phyloP scores from a whole-genome alignment of 345 rosid species.

The Pelargonium nanum region DNA sequence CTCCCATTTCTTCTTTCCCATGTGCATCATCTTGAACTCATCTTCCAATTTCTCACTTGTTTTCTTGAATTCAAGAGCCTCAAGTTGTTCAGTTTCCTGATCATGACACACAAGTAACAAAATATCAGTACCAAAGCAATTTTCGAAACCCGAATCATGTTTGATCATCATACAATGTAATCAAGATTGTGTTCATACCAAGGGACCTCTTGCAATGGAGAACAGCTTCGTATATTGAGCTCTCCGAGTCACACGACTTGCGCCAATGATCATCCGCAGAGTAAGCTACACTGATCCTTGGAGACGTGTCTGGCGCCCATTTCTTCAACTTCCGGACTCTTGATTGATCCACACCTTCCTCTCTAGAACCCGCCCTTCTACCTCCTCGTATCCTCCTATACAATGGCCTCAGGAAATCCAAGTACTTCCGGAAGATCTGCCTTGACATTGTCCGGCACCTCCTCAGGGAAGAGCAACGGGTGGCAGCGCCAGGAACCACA shows the following conservation, averaged over 20 bases:
- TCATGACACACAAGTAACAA: neutral
- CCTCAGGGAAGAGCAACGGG: conserved; percentile 30
- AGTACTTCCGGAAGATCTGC: conserved; percentile 50
- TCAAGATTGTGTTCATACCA: conserved; percentile 3
- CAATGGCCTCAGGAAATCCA: conserved; percentile 62
- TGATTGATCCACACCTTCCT: conserved; percentile 18
- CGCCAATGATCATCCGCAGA: conserved; percentile 47
- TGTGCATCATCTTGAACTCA: neutral
- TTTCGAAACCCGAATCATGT: neutral
- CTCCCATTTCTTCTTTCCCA: neutral
- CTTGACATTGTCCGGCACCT: conserved; percentile 49
- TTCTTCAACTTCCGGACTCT: conserved; percentile 27
- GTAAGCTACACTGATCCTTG: conserved; percentile 54
- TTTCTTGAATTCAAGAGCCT: neutral
- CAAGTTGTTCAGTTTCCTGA: neutral
- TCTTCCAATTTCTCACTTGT: too few relatives aligned
- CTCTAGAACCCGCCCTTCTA: conserved; percentile 24
- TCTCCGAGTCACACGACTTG: conserved; percentile 14
- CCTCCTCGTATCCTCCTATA: conserved; percentile 40
- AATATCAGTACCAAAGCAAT: neutral
- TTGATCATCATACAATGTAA: neutral
- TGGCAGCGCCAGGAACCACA: conserved; percentile 12
- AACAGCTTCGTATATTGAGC: conserved; percentile 20
- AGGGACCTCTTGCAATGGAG: conserved; percentile 23
- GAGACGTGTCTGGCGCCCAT: conserved; percentile 52